Evolutionary conservation across 2,329 filamentous ascomycete species (phyloP).

Genomic region (Neonectria magnoliae): DNA sequence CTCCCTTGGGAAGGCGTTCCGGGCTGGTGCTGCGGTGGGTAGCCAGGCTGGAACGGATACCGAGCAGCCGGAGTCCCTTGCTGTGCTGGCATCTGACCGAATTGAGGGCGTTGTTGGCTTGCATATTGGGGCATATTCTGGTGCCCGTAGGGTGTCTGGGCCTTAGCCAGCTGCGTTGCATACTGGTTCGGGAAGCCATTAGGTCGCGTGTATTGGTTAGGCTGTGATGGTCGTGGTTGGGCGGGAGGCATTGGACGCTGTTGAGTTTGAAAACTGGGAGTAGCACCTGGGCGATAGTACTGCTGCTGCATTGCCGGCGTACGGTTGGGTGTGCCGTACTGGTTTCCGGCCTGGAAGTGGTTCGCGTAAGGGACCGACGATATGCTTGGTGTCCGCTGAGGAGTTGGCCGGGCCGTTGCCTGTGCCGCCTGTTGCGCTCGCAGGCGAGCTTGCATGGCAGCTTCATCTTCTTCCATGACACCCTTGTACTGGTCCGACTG

Average conservation of each 20-base stretch:
- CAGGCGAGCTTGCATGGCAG: constrained; percentile 62
- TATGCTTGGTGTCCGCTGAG: constrained; percentile 52
- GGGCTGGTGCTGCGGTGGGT: constrained; percentile 49
- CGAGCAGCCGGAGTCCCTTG: constrained; percentile 56
- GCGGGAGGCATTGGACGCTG: constrained; percentile 48
- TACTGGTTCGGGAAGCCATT: constrained; percentile 60
- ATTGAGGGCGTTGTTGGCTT: constrained; percentile 58
- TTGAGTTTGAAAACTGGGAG: constrained; percentile 57
- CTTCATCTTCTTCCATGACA: constrained; percentile 85
- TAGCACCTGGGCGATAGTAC: constrained; percentile 53
- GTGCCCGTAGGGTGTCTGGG: constrained; percentile 62
- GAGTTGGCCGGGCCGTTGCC: constrained; percentile 48
- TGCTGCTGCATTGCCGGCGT: constrained; percentile 56
- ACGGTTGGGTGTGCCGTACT: constrained; percentile 60
- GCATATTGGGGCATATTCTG: constrained; percentile 60
- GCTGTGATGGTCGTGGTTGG: constrained; percentile 52
- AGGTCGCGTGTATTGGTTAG: constrained; percentile 60
- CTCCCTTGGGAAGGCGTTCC: constrained; percentile 50
- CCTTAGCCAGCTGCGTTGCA: constrained; percentile 62
- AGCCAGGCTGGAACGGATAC: constrained; percentile 53
- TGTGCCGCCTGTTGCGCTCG: constrained; percentile 52
- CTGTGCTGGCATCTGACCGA: constrained; percentile 52
- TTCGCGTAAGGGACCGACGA: constrained; percentile 53
- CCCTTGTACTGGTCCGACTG: constrained; percentile 79
- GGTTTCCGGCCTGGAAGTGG: constrained; percentile 55